Evolutionary conservation across 495 filamentous ascomycete species (phyloP).

Genomic region (Aspergillus biplanus): DNA sequence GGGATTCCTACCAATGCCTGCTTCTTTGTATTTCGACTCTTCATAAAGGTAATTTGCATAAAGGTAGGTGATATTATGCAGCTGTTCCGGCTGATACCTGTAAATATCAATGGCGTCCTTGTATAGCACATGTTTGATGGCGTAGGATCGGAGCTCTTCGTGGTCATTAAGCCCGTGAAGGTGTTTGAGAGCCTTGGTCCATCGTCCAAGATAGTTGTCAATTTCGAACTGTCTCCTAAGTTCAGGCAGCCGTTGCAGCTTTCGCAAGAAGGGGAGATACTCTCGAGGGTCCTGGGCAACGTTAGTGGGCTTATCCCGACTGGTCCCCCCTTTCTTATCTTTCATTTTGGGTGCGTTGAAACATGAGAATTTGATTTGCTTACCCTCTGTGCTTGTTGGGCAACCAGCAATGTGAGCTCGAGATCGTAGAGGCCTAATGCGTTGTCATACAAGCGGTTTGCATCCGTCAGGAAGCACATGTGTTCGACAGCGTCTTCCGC

Average conservation of each 20-base stretch:
- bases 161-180: conserved; percentile 69
- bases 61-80: conserved; percentile 66
- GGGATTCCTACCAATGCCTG: conserved; percentile 63
- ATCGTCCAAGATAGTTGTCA: conserved; percentile 80
- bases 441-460: conserved; percentile 89
- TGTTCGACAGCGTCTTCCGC: conserved; percentile 89
- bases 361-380: neutral
- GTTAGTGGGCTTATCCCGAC: conserved; percentile 12
- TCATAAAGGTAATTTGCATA: conserved; percentile 79
- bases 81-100: conserved; percentile 69
- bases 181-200: conserved; percentile 74
- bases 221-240: conserved; percentile 78
- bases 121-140: conserved; percentile 79
- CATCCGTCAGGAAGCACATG: conserved; percentile 94
- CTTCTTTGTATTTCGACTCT: conserved; percentile 77
- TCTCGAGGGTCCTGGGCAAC: conserved; percentile 74
- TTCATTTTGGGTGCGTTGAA: neutral
- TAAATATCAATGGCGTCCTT: conserved; percentile 77
- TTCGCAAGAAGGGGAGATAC: conserved; percentile 92
- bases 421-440: conserved; percentile 90
- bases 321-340: neutral
- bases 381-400: conserved; percentile 90
- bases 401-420: conserved; percentile 85
- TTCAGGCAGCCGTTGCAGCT: conserved; percentile 71
- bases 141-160: conserved; percentile 75